Evolutionary conservation across 1,139 yeast species (phyloP), one percentile per base, ranked within the genome.

Genomic region (Yamadazyma conglobata): DNA sequence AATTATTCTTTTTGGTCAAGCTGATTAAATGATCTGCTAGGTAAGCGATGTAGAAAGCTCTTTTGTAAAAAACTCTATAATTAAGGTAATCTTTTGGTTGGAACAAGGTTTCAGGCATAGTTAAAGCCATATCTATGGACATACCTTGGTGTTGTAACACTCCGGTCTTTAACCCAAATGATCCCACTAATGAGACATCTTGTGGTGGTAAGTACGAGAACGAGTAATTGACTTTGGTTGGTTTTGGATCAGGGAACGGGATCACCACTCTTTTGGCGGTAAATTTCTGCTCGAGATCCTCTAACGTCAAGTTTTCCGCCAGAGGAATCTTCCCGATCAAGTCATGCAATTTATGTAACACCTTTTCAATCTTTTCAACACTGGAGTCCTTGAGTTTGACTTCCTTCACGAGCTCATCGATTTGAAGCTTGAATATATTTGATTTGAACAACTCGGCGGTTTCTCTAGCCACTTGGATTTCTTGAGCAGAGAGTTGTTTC

Each of bases 391-490:
- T 84, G 26, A 88, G 58, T 44, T 76, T 76, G 26, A 89, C 73
- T 54, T 88, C 96, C 43, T 77, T 75, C 49, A 91, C 64, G 24
- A 91, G 66, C 52, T 89, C 97, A 56, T 89, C 98, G 34, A 89
- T 88, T 60, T 91, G 95, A 36, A 91, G 64, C 56, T 91, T 91
- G 75, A 91, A 89, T 35, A 91, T 87, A 56, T 89, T 89, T 10
- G 96, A 87, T 51, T 88, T 87, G 74, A 89, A 91, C 30, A 89
- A 64, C 52, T 88, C 96, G 0, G 95, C 93, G 0, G 97, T 85
- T 54, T 89, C 96, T 47, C 95, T 70, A 0, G 96, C 96, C 3
- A 84, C 71, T 50, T 89, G 96, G 27, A 89, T 78, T 37, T 91
- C 96, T 47, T 86, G 91, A 1, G 95, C 86, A 0, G 87, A 69